A percentile compares a stretch with the other conserved stretches of the same genome.
These are phyloP conservation scores for Auricularia sp. DNA, from an alignment of 768 basidiomycete genomes.

Conservation along the genomic window DNA sequence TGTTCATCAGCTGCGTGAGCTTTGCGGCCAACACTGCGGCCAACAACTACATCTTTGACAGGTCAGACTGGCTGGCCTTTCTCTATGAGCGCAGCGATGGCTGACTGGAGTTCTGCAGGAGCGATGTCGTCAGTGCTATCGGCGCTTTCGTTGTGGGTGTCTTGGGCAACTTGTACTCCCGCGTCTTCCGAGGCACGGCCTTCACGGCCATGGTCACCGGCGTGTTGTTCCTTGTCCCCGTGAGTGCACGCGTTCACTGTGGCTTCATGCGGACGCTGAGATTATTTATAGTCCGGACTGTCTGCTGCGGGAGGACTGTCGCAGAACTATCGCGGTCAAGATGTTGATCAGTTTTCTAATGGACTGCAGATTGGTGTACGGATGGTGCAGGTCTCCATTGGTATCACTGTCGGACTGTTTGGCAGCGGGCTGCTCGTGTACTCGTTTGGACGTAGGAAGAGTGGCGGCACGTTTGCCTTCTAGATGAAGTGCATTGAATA, in stretches of 20 bases:
- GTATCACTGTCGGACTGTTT: conserved; percentile 82
- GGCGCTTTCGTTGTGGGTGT: conserved; percentile 76
- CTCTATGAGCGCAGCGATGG: neutral
- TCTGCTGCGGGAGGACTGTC: conserved; percentile 82
- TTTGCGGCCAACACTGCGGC: conserved; percentile 68
- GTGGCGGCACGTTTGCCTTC: conserved; percentile 79
- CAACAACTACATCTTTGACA: conserved; percentile 76
- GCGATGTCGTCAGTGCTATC: conserved; percentile 79
- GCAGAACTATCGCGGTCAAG: conserved; percentile 23
- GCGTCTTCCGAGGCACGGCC: conserved; percentile 74
- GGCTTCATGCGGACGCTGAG: neutral
- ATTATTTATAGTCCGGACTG: conserved; percentile 34
- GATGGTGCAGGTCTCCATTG: conserved; percentile 36
- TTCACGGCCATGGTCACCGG: conserved; percentile 89
- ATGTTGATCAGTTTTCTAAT: conserved; percentile 19
- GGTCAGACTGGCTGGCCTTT: conserved; percentile 21
- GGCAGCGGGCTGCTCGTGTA: conserved; percentile 83
- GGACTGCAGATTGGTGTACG: conserved; percentile 63
- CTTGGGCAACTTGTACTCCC: conserved; percentile 71
- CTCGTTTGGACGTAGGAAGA: conserved; percentile 75
- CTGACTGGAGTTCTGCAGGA: neutral
- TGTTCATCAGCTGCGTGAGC: conserved; percentile 63
- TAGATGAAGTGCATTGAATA: too few species aligned
- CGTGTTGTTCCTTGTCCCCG: conserved; percentile 77
- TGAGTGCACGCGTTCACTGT: conserved; percentile 27